These are phyloP conservation scores for Fraxinus sp. DNA, from an alignment of 305 asterid genomes.

Conservation along the genomic window DNA sequence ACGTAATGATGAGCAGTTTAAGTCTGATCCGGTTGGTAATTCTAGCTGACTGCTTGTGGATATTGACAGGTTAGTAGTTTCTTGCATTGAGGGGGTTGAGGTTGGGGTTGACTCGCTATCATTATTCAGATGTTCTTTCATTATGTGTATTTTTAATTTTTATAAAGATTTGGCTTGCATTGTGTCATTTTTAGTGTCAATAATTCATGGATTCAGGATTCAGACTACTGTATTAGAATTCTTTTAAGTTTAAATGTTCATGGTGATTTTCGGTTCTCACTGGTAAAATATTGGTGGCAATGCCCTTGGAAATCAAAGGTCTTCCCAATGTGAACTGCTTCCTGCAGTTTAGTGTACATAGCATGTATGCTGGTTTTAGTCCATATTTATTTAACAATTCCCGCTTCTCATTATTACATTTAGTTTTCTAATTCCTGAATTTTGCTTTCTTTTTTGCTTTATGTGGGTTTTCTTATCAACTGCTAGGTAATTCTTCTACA, in stretches of 20 bases:
- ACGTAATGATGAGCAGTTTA: conserved; percentile 20
- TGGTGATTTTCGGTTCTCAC: background rate
- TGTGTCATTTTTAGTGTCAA: conserved; percentile 29
- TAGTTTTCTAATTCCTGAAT: background rate
- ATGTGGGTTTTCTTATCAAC: background rate
- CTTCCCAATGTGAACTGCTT: background rate
- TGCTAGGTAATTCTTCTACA: background rate
- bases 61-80: conserved; percentile 44
- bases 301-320: conserved; percentile 2
- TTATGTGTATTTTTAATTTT: conserved; percentile 37
- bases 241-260: conserved; percentile 24
- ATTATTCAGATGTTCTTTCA: conserved; percentile 32
- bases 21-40: conserved; percentile 30
- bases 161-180: conserved; percentile 36
- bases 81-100: conserved; percentile 23
- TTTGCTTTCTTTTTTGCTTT: background rate
- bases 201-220: conserved; percentile 39
- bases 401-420: background rate
- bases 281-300: background rate
- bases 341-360: background rate
- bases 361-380: background rate
- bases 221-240: conserved; percentile 37
- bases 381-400: background rate
- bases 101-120: conserved; percentile 22
- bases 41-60: conserved; percentile 50